Evolutionary conservation across 257 asterid genomes (phyloP).

Genomic region (Jacaranda copaia): DNA sequence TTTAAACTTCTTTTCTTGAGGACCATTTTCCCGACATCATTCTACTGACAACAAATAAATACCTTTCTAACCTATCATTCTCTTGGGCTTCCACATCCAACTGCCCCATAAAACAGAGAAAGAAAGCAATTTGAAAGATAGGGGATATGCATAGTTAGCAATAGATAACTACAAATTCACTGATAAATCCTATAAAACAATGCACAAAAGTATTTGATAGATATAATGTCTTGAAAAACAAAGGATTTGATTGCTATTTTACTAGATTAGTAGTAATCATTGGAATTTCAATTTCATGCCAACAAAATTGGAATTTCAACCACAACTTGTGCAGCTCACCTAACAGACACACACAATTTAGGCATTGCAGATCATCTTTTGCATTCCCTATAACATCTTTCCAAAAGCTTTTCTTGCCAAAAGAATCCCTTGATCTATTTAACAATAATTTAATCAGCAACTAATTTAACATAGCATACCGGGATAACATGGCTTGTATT

Average conservation of each 20-base stretch:
- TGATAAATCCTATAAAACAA: background rate
- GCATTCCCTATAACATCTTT: conserved; percentile 16
- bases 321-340: background rate
- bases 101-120: background rate
- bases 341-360: background rate
- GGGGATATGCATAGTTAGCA: background rate
- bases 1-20: background rate
- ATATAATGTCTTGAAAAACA: background rate
- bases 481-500: conserved; percentile 93
- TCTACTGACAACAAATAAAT: conserved; percentile 17
- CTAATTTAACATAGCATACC: conserved; percentile 57
- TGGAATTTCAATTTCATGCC: background rate
- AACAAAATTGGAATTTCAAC: background rate
- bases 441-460: conserved; percentile 30
- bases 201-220: background rate
- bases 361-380: background rate
- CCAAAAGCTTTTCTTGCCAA: background rate
- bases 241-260: background rate
- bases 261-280: too few relatives aligned
- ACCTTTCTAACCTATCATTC: background rate
- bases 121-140: background rate
- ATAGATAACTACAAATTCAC: background rate
- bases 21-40: background rate
- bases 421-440: conserved; percentile 15
- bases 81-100: background rate